Conservation (phyloP, 371 early-diverging fungal species). For the Syncephalis fuscata region DNA sequence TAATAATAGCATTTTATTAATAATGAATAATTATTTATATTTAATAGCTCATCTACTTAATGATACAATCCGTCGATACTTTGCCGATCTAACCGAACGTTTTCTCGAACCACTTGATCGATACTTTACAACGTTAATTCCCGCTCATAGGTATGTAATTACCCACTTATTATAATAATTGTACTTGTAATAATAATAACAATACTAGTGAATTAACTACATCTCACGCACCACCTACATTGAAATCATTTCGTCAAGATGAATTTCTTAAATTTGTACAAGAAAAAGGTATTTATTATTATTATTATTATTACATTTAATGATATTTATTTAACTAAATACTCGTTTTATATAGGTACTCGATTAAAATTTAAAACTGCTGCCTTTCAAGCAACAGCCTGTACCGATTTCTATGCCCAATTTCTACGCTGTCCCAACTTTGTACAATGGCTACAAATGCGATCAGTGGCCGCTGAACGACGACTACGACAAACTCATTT, state of each 20-base stretch:
- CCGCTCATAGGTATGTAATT: slow-evolving; percentile 23
- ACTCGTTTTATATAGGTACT: slow-evolving; percentile 10
- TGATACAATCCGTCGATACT: slow-evolving; percentile 81
- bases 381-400: slow-evolving; percentile 5
- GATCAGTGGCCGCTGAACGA: slow-evolving; percentile 57
- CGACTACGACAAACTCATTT: slow-evolving; percentile 45
- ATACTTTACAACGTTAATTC: slow-evolving; percentile 76
- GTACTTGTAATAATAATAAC: not conserved
- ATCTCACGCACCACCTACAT: slow-evolving; percentile 10
- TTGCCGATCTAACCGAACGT: slow-evolving; percentile 81
- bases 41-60: slow-evolving; percentile 43
- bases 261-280: slow-evolving; percentile 29
- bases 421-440: slow-evolving; percentile 90
- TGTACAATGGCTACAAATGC: slow-evolving; percentile 81
- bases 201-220: not conserved
- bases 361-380: slow-evolving; percentile 20
- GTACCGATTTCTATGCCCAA: slow-evolving; percentile 59
- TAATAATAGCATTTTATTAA: not conserved
- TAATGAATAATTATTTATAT: not conserved
- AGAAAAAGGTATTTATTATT: slow-evolving; percentile 17
- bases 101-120: slow-evolving; percentile 90
- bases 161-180: not conserved
- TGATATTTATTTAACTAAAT: not conserved
- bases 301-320: not conserved
- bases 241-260: slow-evolving; percentile 30